Evolutionary conservation across 2,329 filamentous ascomycete genomes (phyloP).

Genomic region (Trichoderma koningiopsis): DNA sequence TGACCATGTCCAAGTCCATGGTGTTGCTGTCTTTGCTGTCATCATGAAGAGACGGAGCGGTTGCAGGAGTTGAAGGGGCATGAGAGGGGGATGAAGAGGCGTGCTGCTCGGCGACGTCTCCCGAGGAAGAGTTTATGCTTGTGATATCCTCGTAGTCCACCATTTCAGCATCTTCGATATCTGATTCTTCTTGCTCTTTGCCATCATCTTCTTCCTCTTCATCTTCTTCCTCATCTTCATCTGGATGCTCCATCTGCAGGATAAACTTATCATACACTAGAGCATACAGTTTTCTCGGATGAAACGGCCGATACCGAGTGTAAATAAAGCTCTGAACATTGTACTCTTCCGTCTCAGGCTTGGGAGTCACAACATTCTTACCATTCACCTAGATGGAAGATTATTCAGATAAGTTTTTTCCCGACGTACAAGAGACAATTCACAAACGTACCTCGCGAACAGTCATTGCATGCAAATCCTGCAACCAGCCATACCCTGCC

Average conservation of each 20-base stretch:
- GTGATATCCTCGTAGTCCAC: not conserved
- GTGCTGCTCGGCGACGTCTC: not conserved
- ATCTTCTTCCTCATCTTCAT: conserved; percentile 40
- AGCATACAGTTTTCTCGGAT: conserved; percentile 50
- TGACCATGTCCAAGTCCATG: conserved; percentile 33
- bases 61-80: conserved; percentile 1
- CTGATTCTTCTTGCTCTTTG: conserved; percentile 29
- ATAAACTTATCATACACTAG: conserved; percentile 54
- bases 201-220: conserved; percentile 40
- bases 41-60: not conserved
- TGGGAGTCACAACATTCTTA: conserved; percentile 60
- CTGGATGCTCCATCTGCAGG: conserved; percentile 49
- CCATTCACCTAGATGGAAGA: conserved; percentile 44
- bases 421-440: not conserved
- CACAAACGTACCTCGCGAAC: conserved; percentile 51
- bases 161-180: conserved; percentile 23
- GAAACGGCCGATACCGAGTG: conserved; percentile 57
- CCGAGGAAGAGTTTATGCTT: conserved; percentile 30
- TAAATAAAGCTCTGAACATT: conserved; percentile 74
- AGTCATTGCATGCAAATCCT: conserved; percentile 69
- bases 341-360: conserved; percentile 73
- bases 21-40: not conserved
- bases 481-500: conserved; percentile 68
- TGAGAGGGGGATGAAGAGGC: not conserved
- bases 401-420: not conserved